phyloP scores from a whole-genome alignment of 208 protist species.

The Crithidia expoeki region DNA sequence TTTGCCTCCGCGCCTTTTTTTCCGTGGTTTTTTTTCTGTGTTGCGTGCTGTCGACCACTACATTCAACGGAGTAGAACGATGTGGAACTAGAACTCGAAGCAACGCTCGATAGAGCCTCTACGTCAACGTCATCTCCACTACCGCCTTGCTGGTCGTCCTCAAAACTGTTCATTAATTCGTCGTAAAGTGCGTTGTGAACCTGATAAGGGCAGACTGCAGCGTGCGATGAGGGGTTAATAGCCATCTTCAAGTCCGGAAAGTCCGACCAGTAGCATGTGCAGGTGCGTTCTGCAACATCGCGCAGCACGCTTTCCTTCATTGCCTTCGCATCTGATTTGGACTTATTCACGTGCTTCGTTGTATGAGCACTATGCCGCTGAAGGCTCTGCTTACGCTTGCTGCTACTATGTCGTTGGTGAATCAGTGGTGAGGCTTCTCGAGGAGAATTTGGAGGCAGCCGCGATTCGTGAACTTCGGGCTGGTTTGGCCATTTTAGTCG shows the following conservation, averaged over 20 bases:
- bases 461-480: not conserved
- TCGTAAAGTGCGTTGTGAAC: conserved; percentile 38
- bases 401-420: not conserved
- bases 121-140: not conserved
- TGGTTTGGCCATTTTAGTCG: conserved; percentile 29
- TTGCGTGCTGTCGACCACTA: no score
- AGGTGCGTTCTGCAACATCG: conserved; percentile 24
- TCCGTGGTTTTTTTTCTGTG: no score
- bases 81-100: not conserved
- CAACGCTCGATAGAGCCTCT: not conserved
- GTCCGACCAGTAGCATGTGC: conserved; percentile 52
- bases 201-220: conserved; percentile 59
- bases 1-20: no score
- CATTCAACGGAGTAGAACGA: conserved; percentile 3
- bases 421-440: not conserved
- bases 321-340: not conserved
- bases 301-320: conserved; percentile 32
- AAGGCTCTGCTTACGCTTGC: not conserved
- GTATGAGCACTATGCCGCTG: no score
- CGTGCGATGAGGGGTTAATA: conserved; percentile 74
- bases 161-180: conserved; percentile 8
- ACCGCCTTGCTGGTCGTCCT: no score
- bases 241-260: conserved; percentile 61
- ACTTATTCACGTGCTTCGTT: no score
- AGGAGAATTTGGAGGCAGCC: not conserved